Conservation (phyloP, 2,329 filamentous ascomycete genomes). For the Penicillium olsonii region DNA sequence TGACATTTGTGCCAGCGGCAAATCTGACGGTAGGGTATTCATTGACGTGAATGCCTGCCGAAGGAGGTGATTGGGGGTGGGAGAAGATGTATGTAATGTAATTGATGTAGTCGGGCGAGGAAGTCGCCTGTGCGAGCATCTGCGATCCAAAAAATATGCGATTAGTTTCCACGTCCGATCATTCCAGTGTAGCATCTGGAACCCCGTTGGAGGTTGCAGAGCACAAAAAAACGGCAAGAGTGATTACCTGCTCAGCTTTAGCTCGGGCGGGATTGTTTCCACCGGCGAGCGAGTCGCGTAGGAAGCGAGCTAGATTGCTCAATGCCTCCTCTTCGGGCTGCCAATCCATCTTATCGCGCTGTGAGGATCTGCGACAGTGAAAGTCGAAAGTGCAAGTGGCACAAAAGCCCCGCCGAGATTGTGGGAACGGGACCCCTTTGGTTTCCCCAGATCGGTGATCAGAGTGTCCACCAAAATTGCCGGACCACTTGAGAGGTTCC, state of each 20-base stretch:
- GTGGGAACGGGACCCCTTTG: slow-evolving; percentile 27
- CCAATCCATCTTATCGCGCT: slow-evolving; percentile 71
- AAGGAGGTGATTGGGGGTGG: slow-evolving; percentile 61
- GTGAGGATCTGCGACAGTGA: slow-evolving; percentile 21
- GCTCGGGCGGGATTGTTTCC: slow-evolving; percentile 74
- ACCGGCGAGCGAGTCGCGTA: slow-evolving; percentile 91
- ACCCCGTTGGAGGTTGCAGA: slow-evolving; percentile 9
- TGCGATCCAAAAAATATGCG: slow-evolving; percentile 40
- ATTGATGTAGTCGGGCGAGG: slow-evolving; percentile 92
- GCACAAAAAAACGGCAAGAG: slow-evolving; percentile 12
- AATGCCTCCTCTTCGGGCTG: slow-evolving; percentile 85
- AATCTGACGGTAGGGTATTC: slow-evolving; percentile 77
- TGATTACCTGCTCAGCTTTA: slow-evolving; percentile 76
- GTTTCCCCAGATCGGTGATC: slow-evolving; percentile 17
- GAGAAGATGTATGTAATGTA: slow-evolving; percentile 92
- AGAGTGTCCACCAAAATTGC: slow-evolving; percentile 7
- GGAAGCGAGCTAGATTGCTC: slow-evolving; percentile 81
- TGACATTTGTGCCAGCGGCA: slow-evolving; percentile 89
- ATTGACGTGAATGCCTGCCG: slow-evolving; percentile 57
- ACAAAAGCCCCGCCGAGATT: slow-evolving; percentile 30
- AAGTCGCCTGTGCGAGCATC: slow-evolving; percentile 91
- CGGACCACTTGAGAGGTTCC: slow-evolving; percentile 6
- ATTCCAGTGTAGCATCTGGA: slow-evolving; percentile 1
- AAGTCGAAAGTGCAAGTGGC: slow-evolving; percentile 26
- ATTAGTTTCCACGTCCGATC: slow-evolving; percentile 18